These are phyloP conservation scores for Recurvomyces mirabilis DNA, from an alignment of 495 filamentous ascomycete species.

Conservation along the genomic window DNA sequence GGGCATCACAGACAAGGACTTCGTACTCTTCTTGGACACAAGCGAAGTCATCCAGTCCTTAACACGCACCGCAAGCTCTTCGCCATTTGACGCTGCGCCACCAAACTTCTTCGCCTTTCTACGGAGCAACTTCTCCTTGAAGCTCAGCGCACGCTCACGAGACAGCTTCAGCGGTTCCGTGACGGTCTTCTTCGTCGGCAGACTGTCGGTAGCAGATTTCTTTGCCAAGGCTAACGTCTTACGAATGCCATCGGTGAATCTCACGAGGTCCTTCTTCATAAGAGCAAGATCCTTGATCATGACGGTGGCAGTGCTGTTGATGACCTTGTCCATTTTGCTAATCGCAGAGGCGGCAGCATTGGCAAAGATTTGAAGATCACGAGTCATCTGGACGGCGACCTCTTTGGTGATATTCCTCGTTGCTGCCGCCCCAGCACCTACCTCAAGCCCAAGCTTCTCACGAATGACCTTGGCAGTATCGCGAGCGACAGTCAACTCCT, in stretches of 20 bases:
- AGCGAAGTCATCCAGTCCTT: too few relatives aligned
- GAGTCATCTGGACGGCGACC: constrained; percentile 8
- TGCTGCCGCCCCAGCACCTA: constrained; percentile 10
- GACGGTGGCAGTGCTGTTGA: not conserved
- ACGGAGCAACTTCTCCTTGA: constrained; percentile 4
- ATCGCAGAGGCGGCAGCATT: constrained; percentile 8
- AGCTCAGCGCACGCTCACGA: constrained; percentile 2
- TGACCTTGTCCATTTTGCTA: not conserved
- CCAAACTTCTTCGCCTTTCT: too few relatives aligned
- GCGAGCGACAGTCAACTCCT: constrained; percentile 8
- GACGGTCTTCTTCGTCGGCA: constrained; percentile 8
- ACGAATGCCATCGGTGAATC: not conserved
- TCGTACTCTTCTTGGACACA: not conserved
- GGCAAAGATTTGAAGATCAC: constrained; percentile 8
- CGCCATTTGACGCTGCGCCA: too few relatives aligned
- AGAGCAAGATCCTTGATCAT: constrained; percentile 2
- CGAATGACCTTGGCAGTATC: not conserved
- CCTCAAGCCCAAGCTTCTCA: constrained; percentile 5
- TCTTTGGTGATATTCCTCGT: constrained; percentile 13
- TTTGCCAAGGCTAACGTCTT: not conserved
- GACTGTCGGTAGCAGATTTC: not conserved
- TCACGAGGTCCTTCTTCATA: constrained; percentile 6
- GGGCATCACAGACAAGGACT: not conserved
- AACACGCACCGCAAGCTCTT: too few relatives aligned
- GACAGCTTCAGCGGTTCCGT: constrained; percentile 1